Conservation (phyloP, 2,329 filamentous ascomycete species). For the Elsinoe ampelina region DNA sequence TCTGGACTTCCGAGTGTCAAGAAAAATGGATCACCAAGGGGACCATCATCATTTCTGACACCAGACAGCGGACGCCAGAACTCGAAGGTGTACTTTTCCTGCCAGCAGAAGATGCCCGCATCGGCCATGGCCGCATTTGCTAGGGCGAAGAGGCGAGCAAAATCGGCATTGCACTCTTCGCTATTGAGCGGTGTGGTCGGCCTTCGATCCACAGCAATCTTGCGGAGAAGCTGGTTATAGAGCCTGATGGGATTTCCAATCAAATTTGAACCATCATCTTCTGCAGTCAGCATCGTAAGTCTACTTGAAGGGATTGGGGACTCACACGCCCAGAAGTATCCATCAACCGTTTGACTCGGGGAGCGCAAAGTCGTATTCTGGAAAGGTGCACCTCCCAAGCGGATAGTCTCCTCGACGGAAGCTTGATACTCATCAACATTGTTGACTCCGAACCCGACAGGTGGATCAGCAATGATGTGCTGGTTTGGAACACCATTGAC, state of each 20-base stretch:
- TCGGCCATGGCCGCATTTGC: slow-evolving; percentile 22
- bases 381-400: slow-evolving; percentile 13
- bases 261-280: slow-evolving; percentile 19
- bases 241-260: slow-evolving; percentile 23
- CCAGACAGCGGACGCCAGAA: slow-evolving; percentile 26
- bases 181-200: neutral
- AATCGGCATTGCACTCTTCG: slow-evolving; percentile 24
- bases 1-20: neutral
- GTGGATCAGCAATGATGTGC: neutral
- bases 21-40: neutral
- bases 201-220: slow-evolving; percentile 19
- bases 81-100: slow-evolving; percentile 24
- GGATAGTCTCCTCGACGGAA: slow-evolving; percentile 15
- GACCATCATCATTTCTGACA: slow-evolving; percentile 20
- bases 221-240: slow-evolving; percentile 23
- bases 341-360: slow-evolving; percentile 15
- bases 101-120: slow-evolving; percentile 25
- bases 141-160: slow-evolving; percentile 23
- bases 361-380: slow-evolving; percentile 16
- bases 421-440: slow-evolving; percentile 14
- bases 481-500: neutral
- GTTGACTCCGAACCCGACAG: neutral
- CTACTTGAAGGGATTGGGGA: too few relatives aligned
- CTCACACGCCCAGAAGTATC: slow-evolving; percentile 20
- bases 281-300: too few relatives aligned